Conservation (phyloP, 495 filamentous ascomycete genomes). For the Neurospora pannonica region DNA sequence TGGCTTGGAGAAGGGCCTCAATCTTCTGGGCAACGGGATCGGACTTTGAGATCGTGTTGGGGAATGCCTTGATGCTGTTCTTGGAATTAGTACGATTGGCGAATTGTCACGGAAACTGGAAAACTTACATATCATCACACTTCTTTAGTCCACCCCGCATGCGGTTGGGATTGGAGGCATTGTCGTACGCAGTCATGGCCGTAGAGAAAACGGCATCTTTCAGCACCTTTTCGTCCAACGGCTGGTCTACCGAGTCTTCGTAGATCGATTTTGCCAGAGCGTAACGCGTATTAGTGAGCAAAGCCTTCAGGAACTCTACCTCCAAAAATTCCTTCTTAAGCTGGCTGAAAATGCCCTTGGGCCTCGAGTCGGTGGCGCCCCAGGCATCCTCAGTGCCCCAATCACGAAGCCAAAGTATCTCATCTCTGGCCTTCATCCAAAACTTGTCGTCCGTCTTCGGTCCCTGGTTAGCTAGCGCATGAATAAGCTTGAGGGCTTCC, state of each 20-base stretch:
- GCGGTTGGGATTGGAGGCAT: conserved; percentile 81
- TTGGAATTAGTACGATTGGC: conserved; percentile 2
- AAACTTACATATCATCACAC: conserved; percentile 69
- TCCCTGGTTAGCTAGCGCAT: conserved; percentile 38
- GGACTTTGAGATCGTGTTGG: conserved; percentile 50
- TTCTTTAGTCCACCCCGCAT: conserved; percentile 75
- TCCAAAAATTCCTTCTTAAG: conserved; percentile 58
- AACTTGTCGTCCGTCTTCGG: conserved; percentile 52
- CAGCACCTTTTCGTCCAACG: conserved; percentile 43
- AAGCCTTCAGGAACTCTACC: conserved; percentile 61
- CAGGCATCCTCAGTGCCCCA: conserved; percentile 53
- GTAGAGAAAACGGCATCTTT: conserved; percentile 57
- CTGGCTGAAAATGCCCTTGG: conserved; percentile 61
- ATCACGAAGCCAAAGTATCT: conserved; percentile 71
- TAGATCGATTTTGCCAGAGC: conserved; percentile 62
- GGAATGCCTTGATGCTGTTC: conserved; percentile 58
- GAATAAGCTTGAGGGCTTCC: conserved; percentile 55
- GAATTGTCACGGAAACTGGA: neutral
- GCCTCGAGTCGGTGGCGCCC: conserved; percentile 14
- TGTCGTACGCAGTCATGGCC: conserved; percentile 72
- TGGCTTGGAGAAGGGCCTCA: conserved; percentile 67
- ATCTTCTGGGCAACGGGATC: conserved; percentile 42
- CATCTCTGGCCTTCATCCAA: conserved; percentile 56
- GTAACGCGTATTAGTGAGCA: conserved; percentile 61
- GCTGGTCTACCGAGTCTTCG: conserved; percentile 40